phyloP scores from a whole-genome alignment of 129 eudicot genomes.

The Ambrosia trifida region DNA sequence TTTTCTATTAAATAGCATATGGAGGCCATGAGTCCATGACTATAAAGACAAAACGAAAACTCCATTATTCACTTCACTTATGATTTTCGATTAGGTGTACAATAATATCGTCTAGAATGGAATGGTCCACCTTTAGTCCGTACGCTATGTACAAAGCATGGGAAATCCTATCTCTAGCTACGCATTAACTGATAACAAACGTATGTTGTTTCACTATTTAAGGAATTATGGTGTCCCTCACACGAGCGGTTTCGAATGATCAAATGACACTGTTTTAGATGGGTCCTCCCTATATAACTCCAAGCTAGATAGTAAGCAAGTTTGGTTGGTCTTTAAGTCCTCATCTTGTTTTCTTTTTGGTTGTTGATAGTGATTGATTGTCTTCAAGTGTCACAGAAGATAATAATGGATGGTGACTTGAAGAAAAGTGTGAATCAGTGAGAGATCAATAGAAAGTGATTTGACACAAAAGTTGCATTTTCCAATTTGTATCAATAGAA shows the following conservation, averaged over 20 bases:
- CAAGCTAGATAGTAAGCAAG: slow-evolving; percentile 36
- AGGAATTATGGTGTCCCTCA: slow-evolving; percentile 12
- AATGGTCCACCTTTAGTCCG: slow-evolving; percentile 29
- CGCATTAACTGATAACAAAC: slow-evolving; percentile 27
- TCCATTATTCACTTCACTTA: slow-evolving; percentile 1
- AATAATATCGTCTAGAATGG: slow-evolving; percentile 7
- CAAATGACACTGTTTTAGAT: slow-evolving; percentile 21
- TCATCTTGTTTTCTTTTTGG: slow-evolving; percentile 50
- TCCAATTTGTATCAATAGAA: slow-evolving; percentile 41
- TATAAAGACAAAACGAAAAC: not conserved
- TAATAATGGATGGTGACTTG: slow-evolving; percentile 68
- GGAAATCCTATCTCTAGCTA: slow-evolving; percentile 18
- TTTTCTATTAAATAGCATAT: not conserved
- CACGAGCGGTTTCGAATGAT: slow-evolving; percentile 30
- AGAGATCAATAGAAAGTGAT: slow-evolving; percentile 81
- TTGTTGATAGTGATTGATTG: slow-evolving; percentile 50
- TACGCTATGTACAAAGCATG: slow-evolving; percentile 28
- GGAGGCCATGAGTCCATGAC: not conserved
- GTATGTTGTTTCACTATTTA: not conserved
- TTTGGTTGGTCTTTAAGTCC: slow-evolving; percentile 36
- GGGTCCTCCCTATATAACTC: slow-evolving; percentile 34
- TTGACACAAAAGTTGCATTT: slow-evolving; percentile 56
- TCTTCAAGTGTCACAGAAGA: slow-evolving; percentile 70
- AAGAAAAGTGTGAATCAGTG: slow-evolving; percentile 66
- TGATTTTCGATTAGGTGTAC: not conserved